These are phyloP conservation scores for Pseudocercospora pini-densiflorae DNA, from an alignment of 2,329 filamentous ascomycete species.

Conservation along the genomic window DNA sequence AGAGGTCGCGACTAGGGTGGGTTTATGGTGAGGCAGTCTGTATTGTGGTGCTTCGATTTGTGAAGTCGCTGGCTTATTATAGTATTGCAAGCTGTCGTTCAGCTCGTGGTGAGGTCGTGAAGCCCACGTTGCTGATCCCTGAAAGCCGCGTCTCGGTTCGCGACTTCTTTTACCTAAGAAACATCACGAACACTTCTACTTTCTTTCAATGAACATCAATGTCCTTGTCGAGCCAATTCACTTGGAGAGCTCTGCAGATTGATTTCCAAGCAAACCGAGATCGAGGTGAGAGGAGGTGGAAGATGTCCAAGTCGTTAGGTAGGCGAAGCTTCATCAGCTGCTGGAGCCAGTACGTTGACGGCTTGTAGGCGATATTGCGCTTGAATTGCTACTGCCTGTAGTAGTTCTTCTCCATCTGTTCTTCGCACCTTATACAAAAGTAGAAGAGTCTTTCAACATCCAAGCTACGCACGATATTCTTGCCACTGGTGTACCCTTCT, in stretches of 20 bases:
- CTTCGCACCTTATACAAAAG: conserved; percentile 87
- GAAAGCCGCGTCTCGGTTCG: neutral
- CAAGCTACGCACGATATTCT: conserved; percentile 92
- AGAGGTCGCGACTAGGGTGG: neutral
- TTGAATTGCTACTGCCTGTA: conserved; percentile 64
- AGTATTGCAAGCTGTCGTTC: neutral
- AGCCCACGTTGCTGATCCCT: conserved; percentile 1
- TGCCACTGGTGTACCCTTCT: conserved; percentile 71
- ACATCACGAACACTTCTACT: neutral
- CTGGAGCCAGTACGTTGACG: neutral
- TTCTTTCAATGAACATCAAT: conserved; percentile 17
- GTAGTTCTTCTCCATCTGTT: conserved; percentile 41
- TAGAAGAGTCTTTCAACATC: conserved; percentile 98
- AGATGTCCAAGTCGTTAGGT: conserved; percentile 10
- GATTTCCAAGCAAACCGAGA: conserved; percentile 16
- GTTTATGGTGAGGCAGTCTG: neutral
- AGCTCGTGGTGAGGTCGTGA: neutral
- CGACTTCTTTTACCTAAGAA: conserved; percentile 3
- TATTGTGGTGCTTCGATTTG: neutral
- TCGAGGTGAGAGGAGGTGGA: conserved; percentile 11
- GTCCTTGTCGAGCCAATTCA: conserved; percentile 27
- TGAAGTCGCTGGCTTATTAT: conserved; percentile 7
- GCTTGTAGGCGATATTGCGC: conserved; percentile 49
- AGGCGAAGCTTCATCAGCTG: neutral
- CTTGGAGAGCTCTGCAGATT: conserved; percentile 31